phyloP scores from a whole-genome alignment of 768 basidiomycete genomes.

The Termitomyces sp. region DNA sequence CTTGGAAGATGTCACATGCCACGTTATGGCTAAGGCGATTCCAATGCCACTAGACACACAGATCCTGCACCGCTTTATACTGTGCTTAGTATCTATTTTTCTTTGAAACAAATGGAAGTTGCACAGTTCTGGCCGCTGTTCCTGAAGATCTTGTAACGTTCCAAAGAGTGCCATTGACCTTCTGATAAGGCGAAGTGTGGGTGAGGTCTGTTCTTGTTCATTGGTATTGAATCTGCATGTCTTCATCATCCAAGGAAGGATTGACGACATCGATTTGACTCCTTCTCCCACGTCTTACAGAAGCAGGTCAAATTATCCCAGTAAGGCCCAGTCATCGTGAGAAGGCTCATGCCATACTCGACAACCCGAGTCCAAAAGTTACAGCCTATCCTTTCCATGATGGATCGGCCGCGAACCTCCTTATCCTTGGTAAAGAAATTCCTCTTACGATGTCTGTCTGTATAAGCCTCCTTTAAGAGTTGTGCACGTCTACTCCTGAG shows the following conservation, averaged over 20 bases:
- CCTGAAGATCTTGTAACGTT: neutral
- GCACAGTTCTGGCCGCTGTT: too few species aligned
- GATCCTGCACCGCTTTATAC: neutral
- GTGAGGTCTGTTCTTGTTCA: neutral
- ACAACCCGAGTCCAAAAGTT: slow-evolving; percentile 17
- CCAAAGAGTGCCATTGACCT: neutral
- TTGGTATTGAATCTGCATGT: neutral
- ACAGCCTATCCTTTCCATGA: slow-evolving; percentile 17
- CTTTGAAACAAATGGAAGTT: neutral
- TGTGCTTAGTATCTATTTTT: slow-evolving; percentile 13
- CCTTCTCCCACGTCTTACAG: slow-evolving; percentile 22
- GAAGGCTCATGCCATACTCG: slow-evolving; percentile 21
- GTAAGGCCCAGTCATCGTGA: slow-evolving; percentile 18
- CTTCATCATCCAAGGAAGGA: slow-evolving; percentile 9
- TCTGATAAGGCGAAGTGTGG: neutral
- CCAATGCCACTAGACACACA: neutral
- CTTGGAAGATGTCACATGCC: neutral
- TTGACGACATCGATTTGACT: slow-evolving; percentile 22
- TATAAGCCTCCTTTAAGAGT: slow-evolving; percentile 23
- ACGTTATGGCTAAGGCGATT: too few species aligned
- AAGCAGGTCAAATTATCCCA: slow-evolving; percentile 13
- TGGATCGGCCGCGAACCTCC: slow-evolving; percentile 18
- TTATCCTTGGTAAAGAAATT: slow-evolving; percentile 23
- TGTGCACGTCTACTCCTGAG: slow-evolving; percentile 24
- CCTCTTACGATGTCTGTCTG: slow-evolving; percentile 18